A percentile compares a stretch with the other conserved stretches of the same genome.
Conservation (phyloP, 2,329 filamentous ascomycete species). For the Penicillium sp. region DNA sequence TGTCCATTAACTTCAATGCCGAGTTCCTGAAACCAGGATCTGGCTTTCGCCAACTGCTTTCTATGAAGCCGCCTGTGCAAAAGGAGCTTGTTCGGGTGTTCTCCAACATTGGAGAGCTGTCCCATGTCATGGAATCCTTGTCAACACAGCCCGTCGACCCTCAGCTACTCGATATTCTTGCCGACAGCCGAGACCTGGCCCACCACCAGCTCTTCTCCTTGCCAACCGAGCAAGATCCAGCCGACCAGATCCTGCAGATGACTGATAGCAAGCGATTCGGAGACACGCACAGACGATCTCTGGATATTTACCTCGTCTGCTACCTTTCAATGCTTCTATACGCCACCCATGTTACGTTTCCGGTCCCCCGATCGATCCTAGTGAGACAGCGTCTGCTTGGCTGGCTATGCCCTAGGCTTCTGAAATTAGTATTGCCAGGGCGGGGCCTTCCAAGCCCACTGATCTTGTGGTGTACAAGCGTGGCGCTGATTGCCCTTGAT, state of each 20-base stretch:
- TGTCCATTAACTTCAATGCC: neutral
- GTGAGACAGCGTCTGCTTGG: neutral
- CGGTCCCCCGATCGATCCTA: neutral
- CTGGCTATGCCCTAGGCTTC: neutral
- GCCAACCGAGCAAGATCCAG: slow-evolving; percentile 3
- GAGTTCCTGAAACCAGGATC: neutral
- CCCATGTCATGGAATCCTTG: neutral
- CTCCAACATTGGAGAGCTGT: neutral
- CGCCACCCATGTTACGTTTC: slow-evolving; percentile 14
- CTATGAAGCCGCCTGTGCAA: neutral
- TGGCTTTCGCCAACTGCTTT: neutral
- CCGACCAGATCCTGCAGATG: neutral
- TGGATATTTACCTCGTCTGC: slow-evolving; percentile 6
- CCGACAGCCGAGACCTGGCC: slow-evolving; percentile 6
- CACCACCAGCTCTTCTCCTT: slow-evolving; percentile 11
- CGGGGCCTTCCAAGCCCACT: neutral
- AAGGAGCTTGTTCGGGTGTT: neutral
- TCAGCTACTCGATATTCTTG: neutral
- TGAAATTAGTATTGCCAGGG: neutral
- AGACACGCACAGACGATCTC: neutral
- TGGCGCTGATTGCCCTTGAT: slow-evolving; percentile 4
- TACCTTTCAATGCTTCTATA: neutral
- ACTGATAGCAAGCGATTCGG: neutral
- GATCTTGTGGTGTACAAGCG: slow-evolving; percentile 7
- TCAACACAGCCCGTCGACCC: neutral